Base-by-base conservation (phyloP, 495 filamentous ascomycete species). In the Sporormia fimetaria region DNA sequence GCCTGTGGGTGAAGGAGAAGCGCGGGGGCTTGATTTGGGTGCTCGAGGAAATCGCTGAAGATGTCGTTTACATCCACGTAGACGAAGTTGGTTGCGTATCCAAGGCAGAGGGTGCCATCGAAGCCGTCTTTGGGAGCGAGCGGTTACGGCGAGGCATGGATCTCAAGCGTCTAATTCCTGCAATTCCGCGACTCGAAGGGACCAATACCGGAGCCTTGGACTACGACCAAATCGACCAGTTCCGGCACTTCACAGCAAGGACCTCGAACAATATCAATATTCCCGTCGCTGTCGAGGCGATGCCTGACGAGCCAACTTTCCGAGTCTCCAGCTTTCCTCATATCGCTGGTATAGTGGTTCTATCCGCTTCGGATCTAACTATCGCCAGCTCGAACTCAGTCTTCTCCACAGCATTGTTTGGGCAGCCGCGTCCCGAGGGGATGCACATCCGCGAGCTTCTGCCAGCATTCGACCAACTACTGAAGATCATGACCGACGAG, bases 1-100 rank as follows among this genome's bases (percentile, higher is more conserved):
- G 86, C 57, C 66, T 98, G 21, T 98, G 90, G 90, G 90, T 96
- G 0, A 96, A 95, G 66, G 90, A 98, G 60, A 98, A 98, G 58
- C 73, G 75, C 29, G 83, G 86, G 31, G 86, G 87, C 5, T 59
- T 98, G 33, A 95, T 98, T 37, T 98, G 90, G 90, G 90, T 98
- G 11, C 57, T 98, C 3, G 90, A 98, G 62, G 90, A 98, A 60
- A 95, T 98, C 37, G 84, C 84, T 38, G 90, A 98, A 65, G 87
- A 98, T 56, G 76, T 88, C 24, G 86, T 82, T 20, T 69, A 70
- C 40, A 51, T 98, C 7, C 69, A 58, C 18, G 69, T 86, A 17
- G 84, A 88, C 52, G 71, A 80, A 27, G 74, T 80, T 20, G 86
- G 85, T 35, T 69, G 70, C 24, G 68, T 94, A 11, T 65, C 70